These are phyloP conservation scores for Solanum appendiculatum DNA, from an alignment of 257 asterid species.

Conservation along the genomic window DNA sequence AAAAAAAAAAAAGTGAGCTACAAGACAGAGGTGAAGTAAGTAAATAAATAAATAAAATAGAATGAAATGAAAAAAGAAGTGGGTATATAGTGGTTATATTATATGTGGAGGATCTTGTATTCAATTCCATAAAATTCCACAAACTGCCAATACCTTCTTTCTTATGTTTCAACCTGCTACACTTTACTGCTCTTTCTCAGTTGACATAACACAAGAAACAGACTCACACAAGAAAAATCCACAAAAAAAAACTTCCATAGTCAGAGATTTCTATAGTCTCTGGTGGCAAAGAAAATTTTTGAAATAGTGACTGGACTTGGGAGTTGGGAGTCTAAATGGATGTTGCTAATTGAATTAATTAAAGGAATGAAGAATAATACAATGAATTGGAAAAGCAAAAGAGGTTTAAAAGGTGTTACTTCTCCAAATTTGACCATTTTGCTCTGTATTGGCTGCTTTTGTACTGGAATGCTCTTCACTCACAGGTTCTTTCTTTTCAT, in stretches of 20 bases:
- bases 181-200: background rate
- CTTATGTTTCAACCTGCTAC: background rate
- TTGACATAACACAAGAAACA: background rate
- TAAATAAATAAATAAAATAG: no score
- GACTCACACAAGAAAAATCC: background rate
- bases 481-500: conserved; percentile 5
- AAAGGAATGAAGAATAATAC: background rate
- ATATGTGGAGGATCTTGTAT: background rate
- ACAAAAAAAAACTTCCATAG: background rate
- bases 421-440: conserved; percentile 50
- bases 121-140: background rate
- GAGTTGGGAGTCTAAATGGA: conserved; percentile 23
- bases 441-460: conserved; percentile 81
- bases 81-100: background rate
- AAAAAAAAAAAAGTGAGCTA: no score
- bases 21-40: no score
- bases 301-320: background rate
- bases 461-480: conserved; percentile 89
- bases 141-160: background rate
- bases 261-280: background rate
- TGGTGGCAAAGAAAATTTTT: background rate
- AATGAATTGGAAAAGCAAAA: conserved; percentile 88
- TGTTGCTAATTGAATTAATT: conserved; percentile 5
- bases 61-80: background rate
- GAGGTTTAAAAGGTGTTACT: conserved; percentile 17